Conservation (phyloP, 2,329 filamentous ascomycete species). For the Eutypa lata region DNA sequence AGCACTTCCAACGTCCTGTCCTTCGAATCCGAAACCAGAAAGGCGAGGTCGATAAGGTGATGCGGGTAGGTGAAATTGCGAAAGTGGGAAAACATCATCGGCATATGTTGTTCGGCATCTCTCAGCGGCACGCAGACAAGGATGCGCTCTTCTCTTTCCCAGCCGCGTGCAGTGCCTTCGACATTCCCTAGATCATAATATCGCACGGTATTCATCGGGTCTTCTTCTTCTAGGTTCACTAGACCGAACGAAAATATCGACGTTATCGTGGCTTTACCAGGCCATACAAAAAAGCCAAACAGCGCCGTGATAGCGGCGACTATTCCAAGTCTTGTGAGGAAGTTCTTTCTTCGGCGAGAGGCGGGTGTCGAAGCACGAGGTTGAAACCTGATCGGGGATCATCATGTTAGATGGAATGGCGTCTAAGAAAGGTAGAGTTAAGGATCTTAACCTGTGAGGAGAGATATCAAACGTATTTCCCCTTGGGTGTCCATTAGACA, state of each 20-base stretch:
- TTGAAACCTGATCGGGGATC: constrained; percentile 66
- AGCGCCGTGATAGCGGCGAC: constrained; percentile 57
- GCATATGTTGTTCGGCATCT: constrained; percentile 86
- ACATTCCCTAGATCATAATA: constrained; percentile 95
- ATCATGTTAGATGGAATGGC: constrained; percentile 9
- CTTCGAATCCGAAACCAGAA: constrained; percentile 95
- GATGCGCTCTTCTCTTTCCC: constrained; percentile 95
- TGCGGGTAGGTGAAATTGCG: constrained; percentile 97
- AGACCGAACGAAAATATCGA: constrained; percentile 68
- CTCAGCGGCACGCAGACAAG: constrained; percentile 90
- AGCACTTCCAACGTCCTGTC: constrained; percentile 81
- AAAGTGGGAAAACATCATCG: constrained; percentile 98
- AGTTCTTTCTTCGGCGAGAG: constrained; percentile 68
- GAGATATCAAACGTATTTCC: constrained; percentile 81
- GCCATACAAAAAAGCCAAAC: constrained; percentile 73
- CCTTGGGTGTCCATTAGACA: constrained; percentile 79
- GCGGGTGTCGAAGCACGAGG: constrained; percentile 72
- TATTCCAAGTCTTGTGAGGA: constrained; percentile 66
- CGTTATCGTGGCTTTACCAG: constrained; percentile 58
- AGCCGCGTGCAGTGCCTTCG: constrained; percentile 85
- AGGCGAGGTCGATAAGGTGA: constrained; percentile 92
- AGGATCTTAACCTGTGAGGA: constrained; percentile 72
- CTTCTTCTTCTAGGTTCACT: constrained; percentile 62
- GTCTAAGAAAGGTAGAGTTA: constrained; percentile 5
- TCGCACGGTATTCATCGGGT: constrained; percentile 88